phyloP scores from a whole-genome alignment of 73 alveolate species.

The Tetrahymena elliotti region DNA sequence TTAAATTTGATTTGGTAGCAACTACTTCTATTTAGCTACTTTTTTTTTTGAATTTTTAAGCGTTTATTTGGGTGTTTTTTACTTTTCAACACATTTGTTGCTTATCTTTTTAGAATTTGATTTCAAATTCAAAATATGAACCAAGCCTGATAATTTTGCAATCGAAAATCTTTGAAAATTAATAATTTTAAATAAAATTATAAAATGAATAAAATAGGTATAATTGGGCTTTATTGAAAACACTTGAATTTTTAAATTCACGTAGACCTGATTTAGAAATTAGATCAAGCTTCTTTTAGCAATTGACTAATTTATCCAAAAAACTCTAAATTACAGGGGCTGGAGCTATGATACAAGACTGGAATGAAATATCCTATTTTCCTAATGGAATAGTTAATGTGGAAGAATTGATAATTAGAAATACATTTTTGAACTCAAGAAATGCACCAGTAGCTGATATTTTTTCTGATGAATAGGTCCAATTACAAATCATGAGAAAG shows the following conservation, averaged over 20 bases:
- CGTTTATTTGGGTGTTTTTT: neutral
- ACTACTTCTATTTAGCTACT: neutral
- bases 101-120: neutral
- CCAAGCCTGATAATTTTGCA: neutral
- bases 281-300: constrained; percentile 57
- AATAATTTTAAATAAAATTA: constrained; percentile 1
- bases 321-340: constrained; percentile 48
- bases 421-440: constrained; percentile 76
- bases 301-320: constrained; percentile 65
- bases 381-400: constrained; percentile 35
- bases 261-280: constrained; percentile 81
- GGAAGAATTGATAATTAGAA: constrained; percentile 79
- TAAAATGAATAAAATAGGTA: constrained; percentile 14
- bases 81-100: neutral
- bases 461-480: constrained; percentile 12
- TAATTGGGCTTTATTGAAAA: constrained; percentile 75
- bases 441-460: constrained; percentile 76
- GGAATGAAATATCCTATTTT: constrained; percentile 66
- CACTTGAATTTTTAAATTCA: constrained; percentile 80
- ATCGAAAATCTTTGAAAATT: neutral
- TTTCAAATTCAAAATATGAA: neutral
- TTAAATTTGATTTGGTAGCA: neutral
- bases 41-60: neutral
- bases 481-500: neutral
- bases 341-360: constrained; percentile 50